Base-by-base conservation (phyloP, 345 rosid species). In the Psidium guajava region DNA sequence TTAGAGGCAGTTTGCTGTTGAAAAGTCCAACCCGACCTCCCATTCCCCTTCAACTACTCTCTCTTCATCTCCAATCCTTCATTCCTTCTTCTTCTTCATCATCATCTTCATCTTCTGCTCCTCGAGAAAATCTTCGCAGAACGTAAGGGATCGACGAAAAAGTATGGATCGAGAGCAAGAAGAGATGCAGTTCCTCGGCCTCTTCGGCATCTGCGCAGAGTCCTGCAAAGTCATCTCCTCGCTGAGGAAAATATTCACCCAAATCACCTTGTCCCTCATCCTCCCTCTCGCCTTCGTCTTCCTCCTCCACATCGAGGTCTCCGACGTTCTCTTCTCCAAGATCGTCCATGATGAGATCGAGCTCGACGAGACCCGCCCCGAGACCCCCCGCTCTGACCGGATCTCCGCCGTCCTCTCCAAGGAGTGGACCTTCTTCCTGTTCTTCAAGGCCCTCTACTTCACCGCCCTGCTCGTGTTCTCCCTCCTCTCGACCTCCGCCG, bases 121-220 rank as follows among this genome's bases (percentile, higher is more conserved):
- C 32, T 52, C 69, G 21, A 51, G 47, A 32, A 47, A 32, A 42
- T 84, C 82, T 51, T 54, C 82, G 15, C 18, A 36, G 21, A n/a
- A 44, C 51, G 20, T 16, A 32, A 50, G 42, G 53, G 59, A 53
- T 2, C 22, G 42, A 52, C 50, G 1, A 54, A 21, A 50, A 24
- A 49, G 50, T 28, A 92, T 92, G 95, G 94, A 94, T 21, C 88
- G 86, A 86, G 92, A 89, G 53, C 93, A 92, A 77, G 94, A 93
- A 88, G 91, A 91, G 87, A 89, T 93, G 81, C 93, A 92, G 56
- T 85, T 90, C 80, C 92, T 94, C 12, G 91, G 94, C 36, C 50
- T 94, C 85, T 86, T 85, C 25, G 93, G 89, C 83, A 91, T 89
- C 74, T 86, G 75, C 88, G 84, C 51, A 22, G 93, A 94, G 83